Base-by-base conservation (phyloP, 495 filamentous ascomycete genomes). In the Penicillium fimorum region DNA sequence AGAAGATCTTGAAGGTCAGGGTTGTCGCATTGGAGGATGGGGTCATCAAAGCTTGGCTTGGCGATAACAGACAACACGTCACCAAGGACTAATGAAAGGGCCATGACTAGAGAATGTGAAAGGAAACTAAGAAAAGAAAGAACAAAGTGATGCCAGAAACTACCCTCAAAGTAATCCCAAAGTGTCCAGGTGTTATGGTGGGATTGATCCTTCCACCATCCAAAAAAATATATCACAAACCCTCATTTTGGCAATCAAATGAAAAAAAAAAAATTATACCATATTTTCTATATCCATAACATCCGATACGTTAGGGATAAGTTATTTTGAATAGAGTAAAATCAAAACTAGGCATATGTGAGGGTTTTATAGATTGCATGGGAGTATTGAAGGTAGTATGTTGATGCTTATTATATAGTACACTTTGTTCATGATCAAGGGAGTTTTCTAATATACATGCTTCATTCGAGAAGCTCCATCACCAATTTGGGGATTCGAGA, bases 401-500 rank as follows among this genome's bases (percentile, higher is more conserved):
- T 55, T 29, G 18, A 41, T 40, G 25, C 25, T 45, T 43, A 54
- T 58, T 45, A 48, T 48, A 47, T 58, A 25, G 40, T 59, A 59
- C 57, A 55, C 15, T 22, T 12, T 30, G 11, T 51, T 59, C 38
- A 55, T 27, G n/a, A 27, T 43, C 30, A 24, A 51, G 50, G 51
- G 51, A 56, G 46, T 47, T 59, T 61, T 30, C 41, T 62, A 56
- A 52, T 62, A 62, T 65, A 65, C 53, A 62, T n/a, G 35, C 12
- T 50, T 66, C 42, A 63, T 18, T 90, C 85, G 53, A 97, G 66
- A 53, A 96, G 74, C 20, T 82, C 82, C 62, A 95, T 84, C 24
- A 88, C 88, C 75, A 91, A 81, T 56, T 87, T 86, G 11, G 90
- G 81, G 46, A 96, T 89, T 40, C 82, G 79, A 54, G 88, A 82